Evolutionary conservation across 2,329 filamentous ascomycete genomes (phyloP), one percentile per base, ranked within the genome.

Genomic region (Neoascochyta sp.): DNA sequence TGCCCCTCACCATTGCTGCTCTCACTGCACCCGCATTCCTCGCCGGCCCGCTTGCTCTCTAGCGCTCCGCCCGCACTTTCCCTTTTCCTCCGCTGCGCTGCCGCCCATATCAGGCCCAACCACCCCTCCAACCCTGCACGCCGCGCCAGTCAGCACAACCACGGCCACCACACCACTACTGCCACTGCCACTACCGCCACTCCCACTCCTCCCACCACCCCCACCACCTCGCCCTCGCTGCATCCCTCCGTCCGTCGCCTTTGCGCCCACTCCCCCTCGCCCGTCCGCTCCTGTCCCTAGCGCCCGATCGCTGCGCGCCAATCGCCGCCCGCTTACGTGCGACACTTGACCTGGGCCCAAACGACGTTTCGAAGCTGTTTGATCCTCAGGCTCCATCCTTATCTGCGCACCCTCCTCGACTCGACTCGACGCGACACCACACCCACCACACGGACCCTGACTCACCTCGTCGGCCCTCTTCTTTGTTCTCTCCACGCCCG

Each of bases 331-430:
- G n/a, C n/a, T n/a, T n/a, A n/a, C n/a, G n/a, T n/a, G n/a, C n/a
- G n/a, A 34, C 30, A 23, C 14, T 34, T 24, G 29, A 31, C 34
- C 36, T 43, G 32, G 42, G 43, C 52, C 52, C 47, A 50, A n/a
- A 47, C 53, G 38, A 54, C 50, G 53, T 60, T 56, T 57, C 54
- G 54, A 47, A 58, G 42, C 44, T 51, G 53, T 56, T 57, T 56
- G 49, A 55, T 43, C 44, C 43, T 43, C 41, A 43, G 22, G 39
- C 36, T 24, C 15, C 34, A 22, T 29, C 36, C 27, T 15, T 32
- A 31, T 39, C 47, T 36, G 17, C 36, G 28, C n/a, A n/a, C n/a
- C n/a, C n/a, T n/a, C n/a, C 38, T 35, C 34, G 36, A 45, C 35
- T 27, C 45, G 25, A 28, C 45, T 31, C 31, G 34, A 33, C 33